A percentile compares a stretch with the other conserved stretches of the same genome.
Evolutionary conservation across 2,329 filamentous ascomycete genomes (phyloP).

Genomic region (Fonsecaea pugnacius): DNA sequence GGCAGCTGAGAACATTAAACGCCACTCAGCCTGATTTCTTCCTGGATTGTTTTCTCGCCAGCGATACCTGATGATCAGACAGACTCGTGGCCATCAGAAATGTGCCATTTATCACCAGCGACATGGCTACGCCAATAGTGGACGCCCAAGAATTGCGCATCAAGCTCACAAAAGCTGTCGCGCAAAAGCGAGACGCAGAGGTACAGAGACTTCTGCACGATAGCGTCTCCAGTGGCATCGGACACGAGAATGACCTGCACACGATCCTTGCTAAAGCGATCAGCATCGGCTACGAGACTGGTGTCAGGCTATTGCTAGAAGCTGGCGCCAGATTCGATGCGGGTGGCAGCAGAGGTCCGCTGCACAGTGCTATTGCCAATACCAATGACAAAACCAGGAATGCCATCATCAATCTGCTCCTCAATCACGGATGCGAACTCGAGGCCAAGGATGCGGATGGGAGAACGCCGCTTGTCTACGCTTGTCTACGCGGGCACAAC

Average conservation of each 20-base stretch:
- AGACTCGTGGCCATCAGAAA: neutral
- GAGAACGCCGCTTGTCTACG: slow-evolving; percentile 24
- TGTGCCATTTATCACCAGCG: neutral
- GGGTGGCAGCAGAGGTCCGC: slow-evolving; percentile 38
- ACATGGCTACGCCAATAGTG: neutral
- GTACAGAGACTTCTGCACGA: slow-evolving; percentile 14
- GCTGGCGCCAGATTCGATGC: slow-evolving; percentile 47
- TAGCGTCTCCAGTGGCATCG: neutral
- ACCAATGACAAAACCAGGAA: slow-evolving; percentile 43
- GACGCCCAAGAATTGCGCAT: neutral
- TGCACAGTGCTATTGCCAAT: slow-evolving; percentile 47
- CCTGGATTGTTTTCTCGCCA: too few species aligned
- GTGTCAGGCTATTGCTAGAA: slow-evolving; percentile 40
- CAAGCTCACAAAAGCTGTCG: slow-evolving; percentile 14
- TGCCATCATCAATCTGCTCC: slow-evolving; percentile 43
- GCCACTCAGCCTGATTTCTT: too few species aligned
- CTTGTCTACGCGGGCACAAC: slow-evolving; percentile 20
- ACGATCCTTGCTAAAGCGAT: slow-evolving; percentile 20
- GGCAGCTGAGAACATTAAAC: too few species aligned
- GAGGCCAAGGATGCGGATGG: slow-evolving; percentile 38
- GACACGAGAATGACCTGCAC: slow-evolving; percentile 19
- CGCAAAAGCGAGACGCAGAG: slow-evolving; percentile 9
- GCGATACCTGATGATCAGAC: too few species aligned
- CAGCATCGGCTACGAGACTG: slow-evolving; percentile 18
- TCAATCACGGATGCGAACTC: slow-evolving; percentile 46